Evolutionary conservation across 2,329 filamentous ascomycete genomes (phyloP).

Genomic region (Phyllosticta citribraziliensis): DNA sequence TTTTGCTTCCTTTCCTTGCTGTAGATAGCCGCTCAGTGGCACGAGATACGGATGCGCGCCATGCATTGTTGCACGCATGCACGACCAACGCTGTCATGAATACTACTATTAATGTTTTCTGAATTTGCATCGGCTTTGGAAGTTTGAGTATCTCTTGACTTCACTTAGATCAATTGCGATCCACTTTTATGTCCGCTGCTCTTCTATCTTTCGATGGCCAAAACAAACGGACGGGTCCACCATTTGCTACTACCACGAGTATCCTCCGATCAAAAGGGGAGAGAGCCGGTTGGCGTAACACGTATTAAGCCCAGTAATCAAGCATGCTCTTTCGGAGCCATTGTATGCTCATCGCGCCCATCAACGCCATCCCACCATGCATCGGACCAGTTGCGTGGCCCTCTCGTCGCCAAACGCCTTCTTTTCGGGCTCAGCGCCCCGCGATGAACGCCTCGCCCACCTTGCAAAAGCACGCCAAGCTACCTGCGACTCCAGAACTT

Average conservation of each 20-base stretch:
- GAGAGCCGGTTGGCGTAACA: neutral
- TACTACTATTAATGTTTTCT: neutral
- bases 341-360: neutral
- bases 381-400: neutral
- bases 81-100: neutral
- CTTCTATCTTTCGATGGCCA: no score
- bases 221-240: no score
- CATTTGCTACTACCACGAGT: no score
- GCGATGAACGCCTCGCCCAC: neutral
- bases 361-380: neutral
- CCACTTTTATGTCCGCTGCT: no score
- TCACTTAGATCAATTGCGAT: no score
- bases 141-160: neutral
- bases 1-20: neutral
- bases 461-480: neutral
- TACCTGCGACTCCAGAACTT: neutral
- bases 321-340: neutral
- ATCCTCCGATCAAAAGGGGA: no score
- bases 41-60: neutral
- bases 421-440: neutral
- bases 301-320: neutral
- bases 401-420: neutral
- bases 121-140: neutral
- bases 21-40: neutral
- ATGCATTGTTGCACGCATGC: neutral